Percentiles rank a stretch among this genome's conserved stretches.
phyloP scores from a whole-genome alignment of 768 basidiomycete species.

The Boletus bicolor region DNA sequence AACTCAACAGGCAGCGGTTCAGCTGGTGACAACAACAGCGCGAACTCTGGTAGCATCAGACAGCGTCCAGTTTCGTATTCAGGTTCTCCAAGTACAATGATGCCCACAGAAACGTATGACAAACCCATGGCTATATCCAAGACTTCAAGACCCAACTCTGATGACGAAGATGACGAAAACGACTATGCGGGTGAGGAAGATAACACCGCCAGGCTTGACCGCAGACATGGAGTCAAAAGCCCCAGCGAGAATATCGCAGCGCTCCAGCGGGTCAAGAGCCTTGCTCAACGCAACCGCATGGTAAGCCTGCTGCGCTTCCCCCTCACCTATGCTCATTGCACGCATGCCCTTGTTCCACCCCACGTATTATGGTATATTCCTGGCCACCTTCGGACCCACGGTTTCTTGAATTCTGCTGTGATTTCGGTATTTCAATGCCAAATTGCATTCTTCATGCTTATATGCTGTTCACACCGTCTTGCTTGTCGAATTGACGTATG shows the following conservation, averaged over 20 bases:
- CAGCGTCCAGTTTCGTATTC: slow-evolving; percentile 31
- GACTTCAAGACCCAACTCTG: slow-evolving; percentile 30
- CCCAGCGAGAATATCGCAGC: slow-evolving; percentile 56
- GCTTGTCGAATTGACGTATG: not conserved
- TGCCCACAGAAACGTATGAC: slow-evolving; percentile 40
- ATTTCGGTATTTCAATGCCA: slow-evolving; percentile 3
- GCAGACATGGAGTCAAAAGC: slow-evolving; percentile 33
- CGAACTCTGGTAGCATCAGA: slow-evolving; percentile 39
- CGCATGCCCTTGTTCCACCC: slow-evolving; percentile 28
- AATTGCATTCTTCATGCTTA: slow-evolving; percentile 10
- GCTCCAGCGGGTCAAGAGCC: slow-evolving; percentile 64
- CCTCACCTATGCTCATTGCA: slow-evolving; percentile 24
- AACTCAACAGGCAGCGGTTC: slow-evolving; percentile 84
- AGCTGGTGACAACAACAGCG: slow-evolving; percentile 55
- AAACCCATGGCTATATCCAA: slow-evolving; percentile 29
- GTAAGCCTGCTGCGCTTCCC: slow-evolving; percentile 40
- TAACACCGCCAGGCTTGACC: slow-evolving; percentile 53
- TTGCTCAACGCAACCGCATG: slow-evolving; percentile 71
- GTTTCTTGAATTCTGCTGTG: not conserved
- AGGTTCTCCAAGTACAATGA: slow-evolving; percentile 30
- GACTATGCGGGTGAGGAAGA: slow-evolving; percentile 58
- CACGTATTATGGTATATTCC: slow-evolving; percentile 31
- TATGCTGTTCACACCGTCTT: slow-evolving; percentile 18
- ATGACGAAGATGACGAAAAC: slow-evolving; percentile 50
- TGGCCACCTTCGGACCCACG: slow-evolving; percentile 8